Conservation (phyloP, 345 rosid genomes). For the Gossypium arboreum region DNA sequence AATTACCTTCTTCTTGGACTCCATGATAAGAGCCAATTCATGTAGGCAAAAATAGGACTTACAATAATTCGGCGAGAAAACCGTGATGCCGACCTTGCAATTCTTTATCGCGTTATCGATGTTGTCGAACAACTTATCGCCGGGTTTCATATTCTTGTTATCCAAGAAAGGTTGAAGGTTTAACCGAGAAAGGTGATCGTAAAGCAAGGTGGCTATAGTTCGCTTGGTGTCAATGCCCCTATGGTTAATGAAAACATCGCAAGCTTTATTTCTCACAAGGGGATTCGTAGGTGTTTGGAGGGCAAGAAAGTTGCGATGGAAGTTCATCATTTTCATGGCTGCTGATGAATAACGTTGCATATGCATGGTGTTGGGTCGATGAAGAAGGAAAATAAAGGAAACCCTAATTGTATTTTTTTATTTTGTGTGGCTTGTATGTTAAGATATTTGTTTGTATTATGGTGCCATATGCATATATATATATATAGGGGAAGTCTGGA, state of each 20-base stretch:
- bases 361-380: not conserved
- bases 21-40: constrained; percentile 66
- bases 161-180: constrained; percentile 60
- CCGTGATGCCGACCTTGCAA: constrained; percentile 55
- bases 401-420: not conserved
- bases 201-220: constrained; percentile 51
- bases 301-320: constrained; percentile 9
- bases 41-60: constrained; percentile 63
- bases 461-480: not conserved
- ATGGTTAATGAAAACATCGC: constrained; percentile 71
- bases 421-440: not conserved
- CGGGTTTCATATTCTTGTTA: constrained; percentile 70
- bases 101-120: constrained; percentile 42
- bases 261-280: not conserved
- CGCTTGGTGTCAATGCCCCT: constrained; percentile 66
- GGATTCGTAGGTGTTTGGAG: not conserved
- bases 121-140: constrained; percentile 62
- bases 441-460: not conserved
- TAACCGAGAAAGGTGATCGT: constrained; percentile 42
- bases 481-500: not conserved
- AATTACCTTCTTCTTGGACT: constrained; percentile 59
- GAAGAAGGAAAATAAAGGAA: not conserved
- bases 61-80: constrained; percentile 62
- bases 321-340: not conserved
- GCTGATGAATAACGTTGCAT: constrained; percentile 10